These are phyloP conservation scores for Phtheirospermum japonicum DNA, from an alignment of 257 asterid genomes.

Conservation along the genomic window DNA sequence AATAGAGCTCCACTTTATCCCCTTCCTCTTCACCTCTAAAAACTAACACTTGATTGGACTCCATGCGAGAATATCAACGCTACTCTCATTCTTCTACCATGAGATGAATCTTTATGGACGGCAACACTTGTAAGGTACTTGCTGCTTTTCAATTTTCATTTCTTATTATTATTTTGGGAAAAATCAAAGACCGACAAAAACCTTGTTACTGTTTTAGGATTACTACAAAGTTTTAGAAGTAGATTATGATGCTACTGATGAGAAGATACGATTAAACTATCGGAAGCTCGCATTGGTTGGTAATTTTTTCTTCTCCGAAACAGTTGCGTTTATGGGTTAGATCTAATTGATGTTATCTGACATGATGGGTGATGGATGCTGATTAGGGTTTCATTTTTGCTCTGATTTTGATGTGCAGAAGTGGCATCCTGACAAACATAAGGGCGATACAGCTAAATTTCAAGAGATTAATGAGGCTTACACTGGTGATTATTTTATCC, in stretches of 20 bases:
- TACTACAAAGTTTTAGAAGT: constrained; percentile 66
- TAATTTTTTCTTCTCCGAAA: constrained; percentile 26
- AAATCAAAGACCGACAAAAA: too few relatives aligned
- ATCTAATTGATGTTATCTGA: constrained; percentile 5
- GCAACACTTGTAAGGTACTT: constrained; percentile 31
- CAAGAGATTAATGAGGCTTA: constrained; percentile 73
- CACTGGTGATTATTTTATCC: constrained; percentile 36
- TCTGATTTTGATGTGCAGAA: constrained; percentile 42
- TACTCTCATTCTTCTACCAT: constrained; percentile 17
- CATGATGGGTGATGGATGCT: constrained; percentile 12
- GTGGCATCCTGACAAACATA: constrained; percentile 79
- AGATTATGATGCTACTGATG: constrained; percentile 72
- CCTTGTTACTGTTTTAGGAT: constrained; percentile 48
- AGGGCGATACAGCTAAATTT: constrained; percentile 52
- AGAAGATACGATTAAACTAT: constrained; percentile 53
- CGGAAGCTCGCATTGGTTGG: constrained; percentile 69
- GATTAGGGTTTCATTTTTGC: constrained; percentile 16
- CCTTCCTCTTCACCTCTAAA: constrained; percentile 9
- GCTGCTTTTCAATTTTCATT: background rate
- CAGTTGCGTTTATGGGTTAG: constrained; percentile 14
- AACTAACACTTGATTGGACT: background rate
- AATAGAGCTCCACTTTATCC: constrained; percentile 31
- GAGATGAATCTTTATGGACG: constrained; percentile 43
- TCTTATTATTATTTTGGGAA: too few relatives aligned
- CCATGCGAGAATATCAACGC: constrained; percentile 6